Percentiles rank a stretch among this genome's conserved stretches.
These are phyloP conservation scores for Penicillium sp. DNA, from an alignment of 2,329 filamentous ascomycete genomes.

Conservation along the genomic window DNA sequence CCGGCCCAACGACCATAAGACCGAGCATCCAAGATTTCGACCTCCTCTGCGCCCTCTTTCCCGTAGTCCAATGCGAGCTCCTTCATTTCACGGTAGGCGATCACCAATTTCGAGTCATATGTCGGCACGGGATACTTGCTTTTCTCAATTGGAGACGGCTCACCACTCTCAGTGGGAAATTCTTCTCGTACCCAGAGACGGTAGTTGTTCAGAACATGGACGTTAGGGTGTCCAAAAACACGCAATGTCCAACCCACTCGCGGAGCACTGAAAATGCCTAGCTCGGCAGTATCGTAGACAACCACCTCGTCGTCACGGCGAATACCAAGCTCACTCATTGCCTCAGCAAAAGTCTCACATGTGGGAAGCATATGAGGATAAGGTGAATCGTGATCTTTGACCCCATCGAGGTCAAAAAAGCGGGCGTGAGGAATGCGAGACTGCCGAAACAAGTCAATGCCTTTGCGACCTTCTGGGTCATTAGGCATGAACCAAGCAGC, in stretches of 20 bases:
- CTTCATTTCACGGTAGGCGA: slow-evolving; percentile 74
- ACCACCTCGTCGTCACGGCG: slow-evolving; percentile 82
- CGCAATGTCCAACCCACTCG: slow-evolving; percentile 89
- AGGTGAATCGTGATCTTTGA: slow-evolving; percentile 78
- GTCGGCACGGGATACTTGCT: slow-evolving; percentile 47
- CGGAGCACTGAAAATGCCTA: slow-evolving; percentile 90
- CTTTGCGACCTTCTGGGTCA: slow-evolving; percentile 66
- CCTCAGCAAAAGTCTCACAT: slow-evolving; percentile 70
- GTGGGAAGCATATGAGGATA: slow-evolving; percentile 96
- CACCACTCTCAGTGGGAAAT: slow-evolving; percentile 72
- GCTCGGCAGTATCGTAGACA: slow-evolving; percentile 85
- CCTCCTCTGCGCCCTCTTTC: slow-evolving; percentile 74
- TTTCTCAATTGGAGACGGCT: slow-evolving; percentile 33
- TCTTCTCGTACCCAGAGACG: slow-evolving; percentile 84
- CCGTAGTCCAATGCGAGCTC: slow-evolving; percentile 68
- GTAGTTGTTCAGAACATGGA: slow-evolving; percentile 94
- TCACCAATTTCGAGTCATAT: slow-evolving; percentile 61
- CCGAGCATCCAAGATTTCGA: slow-evolving; percentile 86
- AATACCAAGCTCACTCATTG: slow-evolving; percentile 86
- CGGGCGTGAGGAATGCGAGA: slow-evolving; percentile 81
- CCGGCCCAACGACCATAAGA: slow-evolving; percentile 75
- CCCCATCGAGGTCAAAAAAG: slow-evolving; percentile 92
- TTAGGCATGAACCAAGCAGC: slow-evolving; percentile 96
- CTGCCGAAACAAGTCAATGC: slow-evolving; percentile 72
- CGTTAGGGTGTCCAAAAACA: slow-evolving; percentile 80